phyloP scores from a whole-genome alignment of 2,329 filamentous ascomycete genomes.

The Parascedosporium putredinis region DNA sequence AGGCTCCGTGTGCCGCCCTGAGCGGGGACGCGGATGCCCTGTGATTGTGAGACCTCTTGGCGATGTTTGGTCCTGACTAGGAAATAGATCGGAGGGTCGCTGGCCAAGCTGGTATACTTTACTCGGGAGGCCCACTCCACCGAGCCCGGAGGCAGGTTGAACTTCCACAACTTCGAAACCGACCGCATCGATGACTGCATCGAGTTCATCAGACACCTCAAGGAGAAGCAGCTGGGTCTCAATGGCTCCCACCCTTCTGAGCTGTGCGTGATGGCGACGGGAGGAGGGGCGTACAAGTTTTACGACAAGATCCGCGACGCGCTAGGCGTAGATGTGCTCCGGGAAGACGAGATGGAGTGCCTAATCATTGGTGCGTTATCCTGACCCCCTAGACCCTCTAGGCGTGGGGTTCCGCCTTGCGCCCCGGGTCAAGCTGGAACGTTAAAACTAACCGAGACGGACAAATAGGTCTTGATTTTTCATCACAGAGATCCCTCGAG shows the following conservation, averaged over 20 bases:
- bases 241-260: slow-evolving; percentile 63
- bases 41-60: too few species aligned
- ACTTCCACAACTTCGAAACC: slow-evolving; percentile 95
- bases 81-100: slow-evolving; percentile 83
- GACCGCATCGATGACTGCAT: slow-evolving; percentile 89
- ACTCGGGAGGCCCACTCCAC: slow-evolving; percentile 73
- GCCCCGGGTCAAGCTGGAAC: too few species aligned
- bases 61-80: too few species aligned
- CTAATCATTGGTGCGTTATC: slow-evolving; percentile 70
- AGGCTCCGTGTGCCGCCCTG: too few species aligned
- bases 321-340: slow-evolving; percentile 75
- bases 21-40: too few species aligned
- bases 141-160: slow-evolving; percentile 78
- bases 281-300: slow-evolving; percentile 92
- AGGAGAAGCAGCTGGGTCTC: slow-evolving; percentile 66
- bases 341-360: slow-evolving; percentile 98
- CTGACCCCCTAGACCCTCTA: too few species aligned
- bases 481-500: slow-evolving; percentile 92
- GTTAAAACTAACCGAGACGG: slow-evolving; percentile 13
- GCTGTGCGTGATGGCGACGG: slow-evolving; percentile 88
- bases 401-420: too few species aligned
- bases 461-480: slow-evolving; percentile 82
- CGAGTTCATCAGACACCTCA: slow-evolving; percentile 77
- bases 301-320: slow-evolving; percentile 82
- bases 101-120: slow-evolving; percentile 96